Conservation (phyloP, 441 rosid genomes). For the Populus tomentosa region DNA sequence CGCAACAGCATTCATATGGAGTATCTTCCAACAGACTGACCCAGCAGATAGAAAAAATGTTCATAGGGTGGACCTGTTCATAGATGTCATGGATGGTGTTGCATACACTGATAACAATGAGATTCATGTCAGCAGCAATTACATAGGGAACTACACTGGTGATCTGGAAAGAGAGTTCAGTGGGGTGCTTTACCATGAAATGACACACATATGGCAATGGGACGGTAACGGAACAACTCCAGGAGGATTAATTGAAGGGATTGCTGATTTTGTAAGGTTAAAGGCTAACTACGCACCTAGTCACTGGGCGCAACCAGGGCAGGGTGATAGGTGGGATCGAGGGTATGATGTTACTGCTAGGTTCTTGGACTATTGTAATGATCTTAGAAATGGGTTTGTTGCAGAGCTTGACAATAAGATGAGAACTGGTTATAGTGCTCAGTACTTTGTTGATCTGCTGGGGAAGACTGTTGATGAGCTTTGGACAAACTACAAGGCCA, state of each 20-base stretch:
- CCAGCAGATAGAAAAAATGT: constrained; percentile 21
- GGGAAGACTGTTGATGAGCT: constrained; percentile 16
- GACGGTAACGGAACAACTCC: constrained; percentile 13
- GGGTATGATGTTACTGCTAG: constrained; percentile 45
- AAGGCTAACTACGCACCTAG: constrained; percentile 31
- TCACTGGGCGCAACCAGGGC: constrained; percentile 25
- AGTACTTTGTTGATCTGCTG: constrained; percentile 7
- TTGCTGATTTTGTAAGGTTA: constrained; percentile 46
- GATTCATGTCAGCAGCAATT: constrained; percentile 22
- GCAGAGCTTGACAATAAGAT: constrained; percentile 45
- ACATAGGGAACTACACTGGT: background rate
- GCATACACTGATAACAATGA: constrained; percentile 13
- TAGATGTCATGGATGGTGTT: constrained; percentile 24
- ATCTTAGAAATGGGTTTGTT: constrained; percentile 36
- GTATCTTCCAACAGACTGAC: constrained; percentile 21
- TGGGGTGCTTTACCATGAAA: too few relatives aligned
- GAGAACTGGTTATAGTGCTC: constrained; percentile 28
- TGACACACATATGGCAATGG: too few relatives aligned
- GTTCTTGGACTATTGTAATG: constrained; percentile 42
- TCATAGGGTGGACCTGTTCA: constrained; percentile 13
- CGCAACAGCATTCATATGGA: constrained; percentile 35
- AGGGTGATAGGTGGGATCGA: constrained; percentile 33
- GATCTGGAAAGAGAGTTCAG: too few relatives aligned
- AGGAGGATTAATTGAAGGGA: constrained; percentile 36
- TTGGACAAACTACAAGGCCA: constrained; percentile 34